A percentile compares a stretch with the other conserved stretches of the same genome.
These are phyloP conservation scores for Saksenaea oblongispora DNA, from an alignment of 371 early-diverging fungal species.

Conservation along the genomic window DNA sequence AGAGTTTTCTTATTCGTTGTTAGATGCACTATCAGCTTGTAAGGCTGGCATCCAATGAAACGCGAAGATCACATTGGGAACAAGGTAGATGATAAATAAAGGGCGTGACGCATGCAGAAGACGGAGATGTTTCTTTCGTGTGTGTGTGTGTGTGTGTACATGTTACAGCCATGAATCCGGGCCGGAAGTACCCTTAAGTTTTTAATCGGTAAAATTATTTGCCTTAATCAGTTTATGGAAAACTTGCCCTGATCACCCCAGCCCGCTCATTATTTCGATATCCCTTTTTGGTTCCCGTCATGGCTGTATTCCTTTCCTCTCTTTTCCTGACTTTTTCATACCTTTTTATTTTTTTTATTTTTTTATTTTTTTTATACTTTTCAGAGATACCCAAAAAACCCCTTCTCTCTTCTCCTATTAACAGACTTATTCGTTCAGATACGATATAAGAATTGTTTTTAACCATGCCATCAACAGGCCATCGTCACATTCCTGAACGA, in stretches of 20 bases:
- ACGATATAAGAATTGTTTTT: not conserved
- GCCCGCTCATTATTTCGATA: not conserved
- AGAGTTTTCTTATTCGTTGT: too few species aligned
- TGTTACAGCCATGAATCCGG: not conserved
- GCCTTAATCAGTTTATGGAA: not conserved
- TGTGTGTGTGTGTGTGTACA: conserved; percentile 6
- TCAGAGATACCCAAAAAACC: not conserved
- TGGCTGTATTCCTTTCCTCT: conserved; percentile 1
- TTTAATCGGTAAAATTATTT: not conserved
- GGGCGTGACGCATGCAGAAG: too few species aligned
- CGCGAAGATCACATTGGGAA: too few species aligned
- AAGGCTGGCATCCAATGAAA: too few species aligned
- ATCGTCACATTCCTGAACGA: conserved; percentile 3
- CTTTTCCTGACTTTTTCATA: not conserved
- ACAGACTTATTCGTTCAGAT: not conserved
- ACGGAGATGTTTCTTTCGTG: conserved; percentile 6
- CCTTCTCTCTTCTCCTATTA: not conserved
- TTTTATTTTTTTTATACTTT: not conserved
- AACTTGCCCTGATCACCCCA: not conserved
- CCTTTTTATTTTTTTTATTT: not conserved
- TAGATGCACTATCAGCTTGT: too few species aligned
- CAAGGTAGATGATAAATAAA: too few species aligned
- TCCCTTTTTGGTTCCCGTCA: not conserved
- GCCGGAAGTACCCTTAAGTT: too few species aligned
- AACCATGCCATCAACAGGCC: not conserved